Base-by-base conservation (phyloP, 768 basidiomycete genomes). In the Mrakia blollopis region DNA sequence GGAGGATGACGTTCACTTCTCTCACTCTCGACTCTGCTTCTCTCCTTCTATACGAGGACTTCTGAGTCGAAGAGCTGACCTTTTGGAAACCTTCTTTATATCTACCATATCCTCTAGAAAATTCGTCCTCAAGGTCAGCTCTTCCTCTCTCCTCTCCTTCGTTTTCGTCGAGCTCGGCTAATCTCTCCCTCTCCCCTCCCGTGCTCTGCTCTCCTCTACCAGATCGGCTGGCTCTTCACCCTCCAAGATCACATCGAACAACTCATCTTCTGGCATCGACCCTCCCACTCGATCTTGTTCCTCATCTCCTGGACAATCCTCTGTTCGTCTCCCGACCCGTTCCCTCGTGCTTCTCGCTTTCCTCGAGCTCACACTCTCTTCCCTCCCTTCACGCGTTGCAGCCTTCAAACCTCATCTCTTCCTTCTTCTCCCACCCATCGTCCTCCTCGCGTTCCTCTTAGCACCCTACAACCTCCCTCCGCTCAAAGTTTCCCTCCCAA, bases 241-340 rank as follows among this genome's bases (percentile, higher is more conserved):
- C 14, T 74, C 32, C 77, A 78, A 62, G 77, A 78, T n/a, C 73
- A 44, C 1, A 39, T 78, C 30, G 77, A 78, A 50, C 73, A 78
- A 35, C 65, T 78, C 14, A 54, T 78, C 69, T 74, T 67, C 41
- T 78, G 77, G 77, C 60, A 73, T 21, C 52, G 68, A 18, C 54
- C 65, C 4, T 50, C 30, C 2, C 62, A 73, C 68, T 74, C 72
- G 8, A 52, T 75, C 41, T 30, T 67, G 35, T 78, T 74, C 41
- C 61, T 73, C 67, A 37, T 78, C 39, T 37, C 44, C 18, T 78
- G 77, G 77, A 50, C 61, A 0, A 47, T 78, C 41, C 57, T 78
- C 57, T 47, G 77, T 78, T 13, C 54, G 76, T 68, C n/a, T 21
- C 35, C 5, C 3, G 21, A 9, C 18, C 35, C 37, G 23, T n/a